Evolutionary conservation across 805 yeast genomes (phyloP).

Genomic region (Kluyveromyces wickerhamii): DNA sequence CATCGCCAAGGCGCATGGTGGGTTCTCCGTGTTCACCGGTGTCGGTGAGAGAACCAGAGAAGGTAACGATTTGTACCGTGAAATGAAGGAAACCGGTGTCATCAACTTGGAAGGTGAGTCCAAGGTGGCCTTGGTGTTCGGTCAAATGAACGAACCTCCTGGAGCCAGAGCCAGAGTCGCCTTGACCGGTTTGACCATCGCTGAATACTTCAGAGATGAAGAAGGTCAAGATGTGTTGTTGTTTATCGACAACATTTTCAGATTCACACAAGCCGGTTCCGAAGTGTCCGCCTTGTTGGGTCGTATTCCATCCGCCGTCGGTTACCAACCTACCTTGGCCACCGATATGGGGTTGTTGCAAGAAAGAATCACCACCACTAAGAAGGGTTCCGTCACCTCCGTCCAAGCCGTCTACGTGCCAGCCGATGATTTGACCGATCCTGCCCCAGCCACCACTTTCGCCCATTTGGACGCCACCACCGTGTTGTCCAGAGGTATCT

Average conservation of each 20-base stretch:
- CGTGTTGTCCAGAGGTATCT: constrained; percentile 98
- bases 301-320: constrained; percentile 99
- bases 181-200: constrained; percentile 98
- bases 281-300: constrained; percentile 99
- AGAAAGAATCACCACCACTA: constrained; percentile 99
- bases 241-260: constrained; percentile 99
- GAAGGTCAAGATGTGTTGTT: constrained; percentile 99
- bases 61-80: constrained; percentile 99
- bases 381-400: constrained; percentile 99
- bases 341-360: constrained; percentile 99
- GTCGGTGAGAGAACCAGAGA: constrained; percentile 99
- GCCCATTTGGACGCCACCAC: constrained; percentile 99
- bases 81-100: constrained; percentile 99
- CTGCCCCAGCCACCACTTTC: constrained; percentile 99
- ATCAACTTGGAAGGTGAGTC: constrained; percentile 99
- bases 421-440: constrained; percentile 99
- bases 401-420: constrained; percentile 99
- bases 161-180: constrained; percentile 99
- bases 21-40: constrained; percentile 99
- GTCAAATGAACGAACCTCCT: constrained; percentile 99
- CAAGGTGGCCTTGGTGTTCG: constrained; percentile 98
- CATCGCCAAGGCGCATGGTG: constrained; percentile 99
- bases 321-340: constrained; percentile 99
- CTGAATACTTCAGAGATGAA: constrained; percentile 99
- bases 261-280: constrained; percentile 99